phyloP scores from a whole-genome alignment of 225 moss, liverwort and hornwort genomes.

The Lunularia cruciata region DNA sequence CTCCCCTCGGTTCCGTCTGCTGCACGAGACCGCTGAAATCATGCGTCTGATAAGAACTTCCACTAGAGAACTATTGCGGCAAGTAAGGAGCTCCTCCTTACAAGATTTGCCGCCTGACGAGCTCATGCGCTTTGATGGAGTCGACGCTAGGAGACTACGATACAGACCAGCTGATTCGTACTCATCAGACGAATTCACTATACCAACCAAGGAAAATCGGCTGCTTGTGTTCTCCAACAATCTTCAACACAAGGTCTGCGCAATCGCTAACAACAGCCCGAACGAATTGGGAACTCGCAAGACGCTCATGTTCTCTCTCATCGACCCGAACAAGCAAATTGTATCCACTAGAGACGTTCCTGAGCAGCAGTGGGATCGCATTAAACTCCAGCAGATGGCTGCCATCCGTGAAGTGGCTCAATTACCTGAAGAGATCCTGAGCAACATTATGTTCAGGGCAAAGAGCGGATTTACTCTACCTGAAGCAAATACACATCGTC shows the following conservation, averaged over 20 bases:
- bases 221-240: conserved; percentile 4
- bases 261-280: background rate
- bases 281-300: background rate
- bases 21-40: background rate
- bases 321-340: background rate
- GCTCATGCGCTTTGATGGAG: background rate
- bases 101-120: background rate
- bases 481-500: background rate
- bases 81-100: background rate
- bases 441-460: background rate
- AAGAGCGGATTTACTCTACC: background rate
- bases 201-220: background rate
- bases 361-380: conserved; percentile 16
- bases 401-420: background rate
- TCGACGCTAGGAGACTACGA: background rate
- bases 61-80: background rate
- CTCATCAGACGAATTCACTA: background rate
- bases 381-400: background rate
- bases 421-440: background rate
- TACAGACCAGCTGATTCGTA: background rate
- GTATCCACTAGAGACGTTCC: background rate
- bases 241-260: background rate
- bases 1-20: background rate
- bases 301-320: background rate
- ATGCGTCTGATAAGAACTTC: background rate